Evolutionary conservation across 2,329 filamentous ascomycete species (phyloP).

Genomic region (Penicillium sp.): DNA sequence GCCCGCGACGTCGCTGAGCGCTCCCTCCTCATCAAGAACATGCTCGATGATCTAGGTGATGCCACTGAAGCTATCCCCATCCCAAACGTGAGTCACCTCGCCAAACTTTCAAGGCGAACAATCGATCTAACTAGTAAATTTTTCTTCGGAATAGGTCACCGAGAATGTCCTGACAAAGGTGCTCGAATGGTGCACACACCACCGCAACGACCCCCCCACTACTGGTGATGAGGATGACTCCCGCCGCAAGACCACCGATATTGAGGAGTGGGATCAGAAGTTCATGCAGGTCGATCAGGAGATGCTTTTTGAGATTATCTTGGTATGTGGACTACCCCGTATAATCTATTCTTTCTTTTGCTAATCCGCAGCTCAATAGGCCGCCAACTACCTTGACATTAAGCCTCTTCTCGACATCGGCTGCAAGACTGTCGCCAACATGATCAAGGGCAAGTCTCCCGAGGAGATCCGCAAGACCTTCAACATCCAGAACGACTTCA

Average conservation of each 20-base stretch:
- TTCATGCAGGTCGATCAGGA: slow-evolving; percentile 99
- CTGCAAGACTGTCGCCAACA: slow-evolving; percentile 99
- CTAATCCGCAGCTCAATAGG: slow-evolving; percentile 55
- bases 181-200: slow-evolving; percentile 96
- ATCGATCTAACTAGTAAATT: slow-evolving; percentile 4
- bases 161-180: slow-evolving; percentile 94
- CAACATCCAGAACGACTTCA: slow-evolving; percentile 99
- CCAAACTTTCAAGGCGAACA: not conserved
- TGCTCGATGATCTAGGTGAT: slow-evolving; percentile 90
- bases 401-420: slow-evolving; percentile 97
- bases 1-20: slow-evolving; percentile 87
- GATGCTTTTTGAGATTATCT: slow-evolving; percentile 99
- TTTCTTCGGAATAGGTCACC: slow-evolving; percentile 67
- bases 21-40: slow-evolving; percentile 95
- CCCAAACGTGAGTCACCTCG: slow-evolving; percentile 56
- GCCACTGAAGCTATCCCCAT: slow-evolving; percentile 69
- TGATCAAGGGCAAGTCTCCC: slow-evolving; percentile 99
- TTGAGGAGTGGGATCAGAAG: slow-evolving; percentile 99
- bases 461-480: slow-evolving; percentile 99
- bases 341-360: not conserved
- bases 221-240: slow-evolving; percentile 86
- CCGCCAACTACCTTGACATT: slow-evolving; percentile 98
- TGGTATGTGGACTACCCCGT: slow-evolving; percentile 63
- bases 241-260: slow-evolving; percentile 98
- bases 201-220: slow-evolving; percentile 84